Evolutionary conservation across 1,284 basidiomycete species (phyloP).

Genomic region (Erythrobasidium hasegawianum): DNA sequence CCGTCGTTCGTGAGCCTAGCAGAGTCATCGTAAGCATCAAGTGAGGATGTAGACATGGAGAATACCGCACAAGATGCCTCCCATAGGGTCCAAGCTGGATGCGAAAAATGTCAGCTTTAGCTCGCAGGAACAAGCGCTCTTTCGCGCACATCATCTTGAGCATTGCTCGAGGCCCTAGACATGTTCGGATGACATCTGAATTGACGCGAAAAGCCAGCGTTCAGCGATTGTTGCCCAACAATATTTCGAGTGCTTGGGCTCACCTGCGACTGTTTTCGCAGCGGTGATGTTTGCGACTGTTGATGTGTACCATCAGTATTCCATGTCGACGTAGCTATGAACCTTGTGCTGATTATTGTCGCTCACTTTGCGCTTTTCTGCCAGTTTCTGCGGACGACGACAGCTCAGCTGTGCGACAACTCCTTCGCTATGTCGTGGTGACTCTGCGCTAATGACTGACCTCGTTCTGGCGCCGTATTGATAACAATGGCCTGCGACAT

Average conservation of each 20-base stretch:
- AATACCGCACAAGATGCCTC: slow-evolving; percentile 87
- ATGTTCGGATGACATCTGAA: slow-evolving; percentile 97
- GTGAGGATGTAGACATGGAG: slow-evolving; percentile 35
- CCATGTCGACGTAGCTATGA: too few relatives aligned
- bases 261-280: slow-evolving; percentile 66
- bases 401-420: slow-evolving; percentile 3
- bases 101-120: not conserved
- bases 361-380: slow-evolving; percentile 30
- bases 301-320: not conserved
- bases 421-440: not conserved
- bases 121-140: not conserved
- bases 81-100: slow-evolving; percentile 64
- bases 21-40: slow-evolving; percentile 6
- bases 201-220: not conserved
- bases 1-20: slow-evolving; percentile 90
- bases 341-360: not conserved
- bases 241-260: too few relatives aligned
- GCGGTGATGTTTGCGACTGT: slow-evolving; percentile 97
- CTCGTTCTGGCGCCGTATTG: slow-evolving; percentile 34
- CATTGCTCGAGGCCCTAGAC: slow-evolving; percentile 96
- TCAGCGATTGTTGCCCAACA: not conserved
- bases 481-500: slow-evolving; percentile 33
- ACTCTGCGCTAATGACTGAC: slow-evolving; percentile 2
- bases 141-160: slow-evolving; percentile 80
- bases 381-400: slow-evolving; percentile 23